phyloP scores from a whole-genome alignment of 2,329 filamentous ascomycete species.

The Endocalyx cinctus region DNA sequence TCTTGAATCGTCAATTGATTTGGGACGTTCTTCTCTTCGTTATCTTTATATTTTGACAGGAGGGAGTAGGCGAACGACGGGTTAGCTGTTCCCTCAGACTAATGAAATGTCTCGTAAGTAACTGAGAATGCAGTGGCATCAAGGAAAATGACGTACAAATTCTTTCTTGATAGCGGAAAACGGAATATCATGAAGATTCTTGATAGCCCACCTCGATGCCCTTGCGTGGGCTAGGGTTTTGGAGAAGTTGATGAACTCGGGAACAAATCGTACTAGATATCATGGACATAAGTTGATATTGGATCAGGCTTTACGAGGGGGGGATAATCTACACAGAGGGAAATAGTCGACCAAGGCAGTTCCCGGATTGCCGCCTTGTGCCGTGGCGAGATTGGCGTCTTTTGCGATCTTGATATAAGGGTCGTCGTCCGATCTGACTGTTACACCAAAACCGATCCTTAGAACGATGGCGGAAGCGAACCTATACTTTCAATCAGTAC shows the following conservation, averaged over 20 bases:
- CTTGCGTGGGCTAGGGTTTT: slow-evolving; percentile 13
- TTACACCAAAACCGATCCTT: slow-evolving; percentile 19
- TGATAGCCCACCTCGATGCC: slow-evolving; percentile 16
- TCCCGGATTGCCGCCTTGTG: slow-evolving; percentile 14
- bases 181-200: slow-evolving; percentile 14
- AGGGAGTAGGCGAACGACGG: slow-evolving; percentile 14
- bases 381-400: slow-evolving; percentile 15
- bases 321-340: slow-evolving; percentile 7
- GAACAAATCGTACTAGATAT: slow-evolving; percentile 10
- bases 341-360: slow-evolving; percentile 16
- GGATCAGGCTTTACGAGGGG: neutral
- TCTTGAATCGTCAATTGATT: slow-evolving; percentile 34
- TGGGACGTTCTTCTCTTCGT: slow-evolving; percentile 8
- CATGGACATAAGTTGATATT: neutral
- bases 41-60: slow-evolving; percentile 11
- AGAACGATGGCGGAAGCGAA: slow-evolving; percentile 23
- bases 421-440: slow-evolving; percentile 15
- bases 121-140: slow-evolving; percentile 7
- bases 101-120: slow-evolving; percentile 28
- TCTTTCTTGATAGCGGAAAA: slow-evolving; percentile 14
- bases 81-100: slow-evolving; percentile 14
- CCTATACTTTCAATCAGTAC: slow-evolving; percentile 4
- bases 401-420: slow-evolving; percentile 17
- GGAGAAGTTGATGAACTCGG: slow-evolving; percentile 14
- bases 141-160: slow-evolving; percentile 11